Percentiles rank a stretch among this genome's conserved stretches.
Conservation (phyloP, 2,329 filamentous ascomycete species). For the Akanthomyces lecanii region DNA sequence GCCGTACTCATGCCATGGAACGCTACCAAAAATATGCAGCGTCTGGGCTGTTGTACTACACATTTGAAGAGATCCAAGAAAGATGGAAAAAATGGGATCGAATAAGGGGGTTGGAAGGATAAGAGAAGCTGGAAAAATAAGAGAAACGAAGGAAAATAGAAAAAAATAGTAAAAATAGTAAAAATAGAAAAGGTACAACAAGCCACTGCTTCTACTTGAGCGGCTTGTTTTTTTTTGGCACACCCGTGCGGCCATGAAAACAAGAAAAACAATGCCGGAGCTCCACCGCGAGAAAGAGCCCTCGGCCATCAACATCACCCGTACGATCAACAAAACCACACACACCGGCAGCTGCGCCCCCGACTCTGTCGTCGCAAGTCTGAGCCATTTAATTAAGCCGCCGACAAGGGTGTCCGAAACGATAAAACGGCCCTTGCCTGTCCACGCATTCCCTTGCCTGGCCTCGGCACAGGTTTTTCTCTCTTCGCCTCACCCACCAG, state of each 20-base stretch:
- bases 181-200: no score
- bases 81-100: no score
- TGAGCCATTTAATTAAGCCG: conserved; percentile 3
- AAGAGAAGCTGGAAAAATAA: no score
- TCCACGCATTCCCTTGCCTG: not conserved
- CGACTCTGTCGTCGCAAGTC: not conserved
- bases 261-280: not conserved
- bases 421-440: not conserved
- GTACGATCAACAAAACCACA: not conserved
- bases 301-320: not conserved
- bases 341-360: conserved; percentile 3
- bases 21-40: no score
- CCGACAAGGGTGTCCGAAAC: not conserved
- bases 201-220: no score
- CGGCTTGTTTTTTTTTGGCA: not conserved
- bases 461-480: conserved; percentile 1
- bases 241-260: not conserved
- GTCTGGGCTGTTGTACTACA: no score
- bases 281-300: conserved; percentile 6
- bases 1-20: no score
- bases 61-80: no score
- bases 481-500: not conserved
- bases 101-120: no score
- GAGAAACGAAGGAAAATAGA: no score
- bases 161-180: no score